These are phyloP conservation scores for Calonectria multiphialidica DNA, from an alignment of 2,329 filamentous ascomycete species.

Conservation along the genomic window DNA sequence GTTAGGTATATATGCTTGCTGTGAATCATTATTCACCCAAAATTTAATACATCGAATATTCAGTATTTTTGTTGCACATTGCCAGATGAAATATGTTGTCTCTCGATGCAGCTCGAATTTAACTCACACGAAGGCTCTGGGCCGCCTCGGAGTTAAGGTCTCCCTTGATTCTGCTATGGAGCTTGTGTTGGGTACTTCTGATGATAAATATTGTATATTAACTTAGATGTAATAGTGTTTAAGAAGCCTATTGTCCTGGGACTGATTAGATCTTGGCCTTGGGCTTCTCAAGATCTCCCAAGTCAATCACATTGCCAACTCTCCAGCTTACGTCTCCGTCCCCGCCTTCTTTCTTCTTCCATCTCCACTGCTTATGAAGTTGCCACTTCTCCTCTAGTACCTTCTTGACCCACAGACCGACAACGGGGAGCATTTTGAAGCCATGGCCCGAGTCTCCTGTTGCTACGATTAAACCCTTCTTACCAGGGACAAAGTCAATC, in stretches of 20 bases:
- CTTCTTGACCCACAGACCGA: slow-evolving; percentile 63
- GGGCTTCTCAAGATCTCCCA: not conserved
- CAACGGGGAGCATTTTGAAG: slow-evolving; percentile 72
- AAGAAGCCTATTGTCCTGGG: not conserved
- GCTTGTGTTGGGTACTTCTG: no score
- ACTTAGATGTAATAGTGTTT: not conserved
- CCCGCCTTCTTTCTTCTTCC: slow-evolving; percentile 55
- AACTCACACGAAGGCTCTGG: not conserved
- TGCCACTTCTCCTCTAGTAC: slow-evolving; percentile 60
- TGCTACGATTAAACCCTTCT: slow-evolving; percentile 56
- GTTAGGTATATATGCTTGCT: not conserved
- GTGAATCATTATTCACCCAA: not conserved
- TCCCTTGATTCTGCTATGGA: no score
- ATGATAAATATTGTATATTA: not conserved
- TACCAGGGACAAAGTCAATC: slow-evolving; percentile 67
- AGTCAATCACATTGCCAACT: slow-evolving; percentile 34
- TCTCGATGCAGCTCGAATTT: no score
- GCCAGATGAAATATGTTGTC: no score
- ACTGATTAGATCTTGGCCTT: not conserved
- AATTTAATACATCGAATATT: not conserved
- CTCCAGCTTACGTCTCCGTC: slow-evolving; percentile 49
- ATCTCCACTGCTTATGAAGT: slow-evolving; percentile 59
- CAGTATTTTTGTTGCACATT: not conserved
- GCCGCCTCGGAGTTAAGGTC: not conserved
- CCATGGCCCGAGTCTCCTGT: slow-evolving; percentile 71